These are phyloP conservation scores for Ophiostoma himal-ulmi DNA, from an alignment of 2,329 filamentous ascomycete species.

Conservation along the genomic window DNA sequence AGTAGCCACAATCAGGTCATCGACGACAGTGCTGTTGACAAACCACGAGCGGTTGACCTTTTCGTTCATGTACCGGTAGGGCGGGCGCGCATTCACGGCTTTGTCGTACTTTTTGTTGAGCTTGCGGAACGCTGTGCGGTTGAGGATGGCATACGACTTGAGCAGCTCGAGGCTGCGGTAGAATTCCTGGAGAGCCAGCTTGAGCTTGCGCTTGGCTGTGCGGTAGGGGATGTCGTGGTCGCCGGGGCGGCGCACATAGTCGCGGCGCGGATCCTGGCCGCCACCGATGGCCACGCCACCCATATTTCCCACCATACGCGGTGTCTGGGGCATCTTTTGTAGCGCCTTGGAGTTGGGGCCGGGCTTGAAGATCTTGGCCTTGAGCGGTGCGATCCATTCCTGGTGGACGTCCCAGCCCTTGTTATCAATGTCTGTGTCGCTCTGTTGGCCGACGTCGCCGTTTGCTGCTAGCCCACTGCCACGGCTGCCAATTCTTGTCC, in stretches of 20 bases:
- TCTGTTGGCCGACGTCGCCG: slow-evolving; percentile 26
- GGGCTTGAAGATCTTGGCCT: slow-evolving; percentile 48
- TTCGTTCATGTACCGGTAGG: slow-evolving; percentile 78
- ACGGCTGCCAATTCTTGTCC: not conserved
- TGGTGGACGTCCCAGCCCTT: slow-evolving; percentile 21
- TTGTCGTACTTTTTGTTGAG: slow-evolving; percentile 99
- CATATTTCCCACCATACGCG: slow-evolving; percentile 35
- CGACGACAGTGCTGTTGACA: slow-evolving; percentile 78
- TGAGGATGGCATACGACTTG: slow-evolving; percentile 84
- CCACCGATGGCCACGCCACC: slow-evolving; percentile 12
- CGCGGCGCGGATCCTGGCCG: slow-evolving; percentile 35
- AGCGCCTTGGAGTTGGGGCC: slow-evolving; percentile 58
- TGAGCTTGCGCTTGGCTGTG: slow-evolving; percentile 84
- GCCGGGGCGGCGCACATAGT: slow-evolving; percentile 46
- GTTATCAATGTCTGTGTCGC: slow-evolving; percentile 28
- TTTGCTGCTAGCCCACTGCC: slow-evolving; percentile 7
- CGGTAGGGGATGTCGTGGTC: slow-evolving; percentile 70
- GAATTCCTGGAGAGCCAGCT: slow-evolving; percentile 84
- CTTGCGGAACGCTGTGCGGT: slow-evolving; percentile 90
- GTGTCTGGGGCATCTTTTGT: slow-evolving; percentile 49
- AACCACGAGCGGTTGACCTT: slow-evolving; percentile 90
- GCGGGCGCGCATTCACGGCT: slow-evolving; percentile 68
- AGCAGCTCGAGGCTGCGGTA: slow-evolving; percentile 87
- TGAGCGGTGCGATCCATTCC: slow-evolving; percentile 49
- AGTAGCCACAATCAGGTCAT: slow-evolving; percentile 70